Conservation (phyloP, 306 rosid species). For the Sophora flavescens region DNA sequence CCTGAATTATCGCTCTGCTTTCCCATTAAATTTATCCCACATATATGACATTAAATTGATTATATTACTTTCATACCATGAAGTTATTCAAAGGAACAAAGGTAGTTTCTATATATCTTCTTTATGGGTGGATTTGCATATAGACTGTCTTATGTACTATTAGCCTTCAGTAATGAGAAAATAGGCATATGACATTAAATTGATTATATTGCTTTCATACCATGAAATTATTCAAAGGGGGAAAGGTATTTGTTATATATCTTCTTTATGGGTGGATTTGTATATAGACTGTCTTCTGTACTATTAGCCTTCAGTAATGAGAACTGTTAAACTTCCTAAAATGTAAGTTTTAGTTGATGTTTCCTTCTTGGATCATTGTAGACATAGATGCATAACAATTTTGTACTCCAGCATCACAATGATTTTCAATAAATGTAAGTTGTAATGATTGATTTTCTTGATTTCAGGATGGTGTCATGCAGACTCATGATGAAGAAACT, state of each 20-base stretch:
- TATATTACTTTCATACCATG: constrained; percentile 16
- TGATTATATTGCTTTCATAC: constrained; percentile 4
- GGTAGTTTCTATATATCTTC: not conserved
- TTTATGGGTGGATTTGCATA: constrained; percentile 11
- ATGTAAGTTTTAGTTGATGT: not conserved
- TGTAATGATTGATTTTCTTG: constrained; percentile 28
- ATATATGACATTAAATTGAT: not conserved
- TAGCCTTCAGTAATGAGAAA: not conserved
- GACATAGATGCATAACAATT: constrained; percentile 25
- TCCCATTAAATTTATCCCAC: not conserved
- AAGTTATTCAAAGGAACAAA: constrained; percentile 16
- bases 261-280: constrained; percentile 14
- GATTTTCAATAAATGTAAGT: constrained; percentile 12
- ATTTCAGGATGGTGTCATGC: constrained; percentile 83
- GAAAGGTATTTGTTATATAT: not conserved
- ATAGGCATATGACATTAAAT: not conserved
- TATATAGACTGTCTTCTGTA: constrained; percentile 6
- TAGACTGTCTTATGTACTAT: not conserved
- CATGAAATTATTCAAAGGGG: constrained; percentile 28
- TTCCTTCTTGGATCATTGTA: constrained; percentile 5
- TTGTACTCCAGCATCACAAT: constrained; percentile 3
- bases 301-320: not conserved
- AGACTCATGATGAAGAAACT: constrained; percentile 82
- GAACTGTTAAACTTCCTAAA: constrained; percentile 9
- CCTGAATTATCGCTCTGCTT: not conserved